phyloP scores from a whole-genome alignment of 108 stramenopile species.

The Epipyxis sp. region DNA sequence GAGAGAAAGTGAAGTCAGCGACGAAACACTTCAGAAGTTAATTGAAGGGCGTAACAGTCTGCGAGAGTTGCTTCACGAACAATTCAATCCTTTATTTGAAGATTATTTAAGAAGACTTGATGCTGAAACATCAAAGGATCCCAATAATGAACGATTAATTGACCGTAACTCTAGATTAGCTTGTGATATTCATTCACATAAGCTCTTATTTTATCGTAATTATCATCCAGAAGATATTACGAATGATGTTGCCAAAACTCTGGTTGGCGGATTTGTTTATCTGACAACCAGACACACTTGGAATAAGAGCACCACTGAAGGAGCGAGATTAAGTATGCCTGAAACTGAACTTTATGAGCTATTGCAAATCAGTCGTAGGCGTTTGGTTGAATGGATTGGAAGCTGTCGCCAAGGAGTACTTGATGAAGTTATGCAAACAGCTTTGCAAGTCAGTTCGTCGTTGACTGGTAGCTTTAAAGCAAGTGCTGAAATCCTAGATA shows the following conservation, averaged over 20 bases:
- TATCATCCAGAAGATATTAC: neutral
- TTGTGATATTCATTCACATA: slow-evolving; percentile 41
- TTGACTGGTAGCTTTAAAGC: slow-evolving; percentile 32
- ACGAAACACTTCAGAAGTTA: slow-evolving; percentile 32
- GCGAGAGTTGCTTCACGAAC: slow-evolving; percentile 25
- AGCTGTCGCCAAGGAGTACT: slow-evolving; percentile 30
- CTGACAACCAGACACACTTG: slow-evolving; percentile 44
- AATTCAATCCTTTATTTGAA: slow-evolving; percentile 11
- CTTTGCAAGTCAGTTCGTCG: slow-evolving; percentile 37
- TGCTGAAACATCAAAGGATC: slow-evolving; percentile 32
- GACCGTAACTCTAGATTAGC: slow-evolving; percentile 35
- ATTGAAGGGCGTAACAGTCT: slow-evolving; percentile 5
- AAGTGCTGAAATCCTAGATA: slow-evolving; percentile 2
- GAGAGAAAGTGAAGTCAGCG: slow-evolving; percentile 13
- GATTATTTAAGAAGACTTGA: slow-evolving; percentile 39
- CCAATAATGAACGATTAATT: slow-evolving; percentile 37
- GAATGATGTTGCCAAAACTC: slow-evolving; percentile 26
- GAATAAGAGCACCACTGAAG: slow-evolving; percentile 23
- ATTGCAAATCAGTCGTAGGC: slow-evolving; percentile 36
- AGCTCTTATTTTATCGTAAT: slow-evolving; percentile 35
- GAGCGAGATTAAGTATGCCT: slow-evolving; percentile 31
- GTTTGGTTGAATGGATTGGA: slow-evolving; percentile 26
- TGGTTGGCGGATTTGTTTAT: slow-evolving; percentile 39
- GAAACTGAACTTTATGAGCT: slow-evolving; percentile 40
- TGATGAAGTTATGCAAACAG: slow-evolving; percentile 36